Base-by-base conservation (phyloP, 108 stramenopile genomes). In the Craspedostauros australis region DNA sequence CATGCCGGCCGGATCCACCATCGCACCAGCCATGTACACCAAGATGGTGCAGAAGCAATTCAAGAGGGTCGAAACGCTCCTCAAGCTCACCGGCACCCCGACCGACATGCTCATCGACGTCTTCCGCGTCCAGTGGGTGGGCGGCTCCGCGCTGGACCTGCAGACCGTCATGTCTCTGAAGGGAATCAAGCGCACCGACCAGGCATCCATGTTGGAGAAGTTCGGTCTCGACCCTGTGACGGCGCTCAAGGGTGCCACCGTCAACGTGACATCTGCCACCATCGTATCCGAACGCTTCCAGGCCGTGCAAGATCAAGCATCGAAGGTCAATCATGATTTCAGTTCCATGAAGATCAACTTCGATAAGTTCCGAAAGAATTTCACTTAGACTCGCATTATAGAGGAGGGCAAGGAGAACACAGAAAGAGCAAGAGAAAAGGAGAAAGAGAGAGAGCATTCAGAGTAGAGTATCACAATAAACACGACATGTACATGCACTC, bases 1-100 rank as follows among this genome's bases (percentile, higher is more conserved):
- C 18, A 50, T 48, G 14, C 59, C 68, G 14, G 66, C 70, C 23
- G 69, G 64, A 20, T 67, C 77, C 7, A 73, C 80, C 9, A 80
- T 90, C 46, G 89, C 95, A 5, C 95, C 95, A 5, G 79, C 81
- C 6, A 90, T 82, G 62, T 98, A 97, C 74, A 86, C 77, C 28
- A 96, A 96, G 50, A 88, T 94, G 84, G 89, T 97, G 30, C 88
- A 80, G 16, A 88, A 89, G 52, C 86, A 95, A 54, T 90, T 96
- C 66, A 79, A 83, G 18, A 82, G 88, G 45, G 80, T 98, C 49
- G 98, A 99, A 64, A 86, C 88, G 11, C 70, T 98, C 44, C 84
- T 99, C 19, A 99, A 98, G 69, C 82, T 99, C 39, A 88, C 96
- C 2, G 96, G 93, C 11, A 93, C 95, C 18, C 95, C 98, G 5